These are phyloP conservation scores for Conticribra weissflogii DNA, from an alignment of 108 stramenopile species.

Conservation along the genomic window DNA sequence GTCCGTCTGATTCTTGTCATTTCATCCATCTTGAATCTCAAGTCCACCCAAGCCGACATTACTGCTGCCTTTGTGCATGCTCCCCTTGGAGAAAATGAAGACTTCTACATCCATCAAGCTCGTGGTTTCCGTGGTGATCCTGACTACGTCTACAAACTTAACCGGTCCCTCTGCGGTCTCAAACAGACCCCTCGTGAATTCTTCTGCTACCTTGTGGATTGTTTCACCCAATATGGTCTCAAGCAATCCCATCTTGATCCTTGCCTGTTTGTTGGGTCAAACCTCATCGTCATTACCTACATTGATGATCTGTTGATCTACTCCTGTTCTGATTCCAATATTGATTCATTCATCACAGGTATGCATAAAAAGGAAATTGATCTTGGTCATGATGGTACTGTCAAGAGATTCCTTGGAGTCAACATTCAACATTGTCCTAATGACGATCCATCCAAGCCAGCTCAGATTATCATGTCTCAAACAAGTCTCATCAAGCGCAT, in stretches of 20 bases:
- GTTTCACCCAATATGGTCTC: slow-evolving; percentile 16
- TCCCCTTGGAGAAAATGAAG: slow-evolving; percentile 19
- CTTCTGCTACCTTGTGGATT: slow-evolving; percentile 24
- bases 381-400: neutral
- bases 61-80: slow-evolving; percentile 60
- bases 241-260: slow-evolving; percentile 41
- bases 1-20: slow-evolving; percentile 8
- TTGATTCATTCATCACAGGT: neutral
- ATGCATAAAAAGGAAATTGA: neutral
- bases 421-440: slow-evolving; percentile 38
- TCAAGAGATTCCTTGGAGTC: slow-evolving; percentile 47
- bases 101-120: slow-evolving; percentile 49
- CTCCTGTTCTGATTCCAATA: neutral
- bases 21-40: neutral
- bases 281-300: slow-evolving; percentile 33
- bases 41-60: slow-evolving; percentile 16
- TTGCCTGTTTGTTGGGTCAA: slow-evolving; percentile 44
- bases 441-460: neutral
- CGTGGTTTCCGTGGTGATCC: slow-evolving; percentile 19
- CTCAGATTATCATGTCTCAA: slow-evolving; percentile 38
- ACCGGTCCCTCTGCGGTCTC: slow-evolving; percentile 44
- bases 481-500: slow-evolving; percentile 22
- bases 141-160: slow-evolving; percentile 19
- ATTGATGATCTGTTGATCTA: slow-evolving; percentile 14
- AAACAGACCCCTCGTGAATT: slow-evolving; percentile 41